Evolutionary conservation across 2,329 filamentous ascomycete genomes (phyloP), one percentile per base, ranked within the genome.

Genomic region (Fusarium falciforme): DNA sequence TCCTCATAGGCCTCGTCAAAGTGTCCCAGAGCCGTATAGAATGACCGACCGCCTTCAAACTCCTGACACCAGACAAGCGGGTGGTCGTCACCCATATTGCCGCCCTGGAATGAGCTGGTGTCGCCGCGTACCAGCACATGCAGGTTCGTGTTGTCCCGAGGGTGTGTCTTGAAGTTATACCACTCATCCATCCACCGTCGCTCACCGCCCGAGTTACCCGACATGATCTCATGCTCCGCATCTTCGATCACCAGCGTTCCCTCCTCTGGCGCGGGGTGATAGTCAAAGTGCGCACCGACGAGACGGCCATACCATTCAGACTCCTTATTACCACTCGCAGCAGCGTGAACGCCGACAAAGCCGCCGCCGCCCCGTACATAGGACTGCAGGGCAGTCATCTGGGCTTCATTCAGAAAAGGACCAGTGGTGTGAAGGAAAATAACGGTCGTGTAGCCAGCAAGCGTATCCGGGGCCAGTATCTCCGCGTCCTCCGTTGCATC

Each of bases 271-370:
- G 55, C 47, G 0, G 72, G 72, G 44, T 75, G 72, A 0, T 61
- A 66, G 5, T 68, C 27, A 1, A 75, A 75, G 0, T 65, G 36
- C 1, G 67, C 64, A 7, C 72, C 72, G 0, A 75, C 17, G 2
- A 75, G 67, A n/a, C 40, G 58, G 8, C 47, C 60, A 17, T 75
- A 75, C 2, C n/a, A 22, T 0, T 20, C 17, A 5, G 36, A n/a
- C 10, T 10, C 17, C 6, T 11, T 10, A 6, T 68, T 54, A 3
- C 72, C 72, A 0, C 49, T 38, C 0, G 72, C 33, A 0, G 72
- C 72, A 12, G 69, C 72, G 14, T 75, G 72, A 8, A 75, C 36
- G 16, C 72, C 72, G 9, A 75, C 40, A 4, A 75, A 59, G 1
- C 72, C 72, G 29, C 69, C 70, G 0, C 72, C 72, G 29, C 35